Base-by-base conservation (phyloP, 2,329 filamentous ascomycete genomes). In the Sclerotinia subarctica region DNA sequence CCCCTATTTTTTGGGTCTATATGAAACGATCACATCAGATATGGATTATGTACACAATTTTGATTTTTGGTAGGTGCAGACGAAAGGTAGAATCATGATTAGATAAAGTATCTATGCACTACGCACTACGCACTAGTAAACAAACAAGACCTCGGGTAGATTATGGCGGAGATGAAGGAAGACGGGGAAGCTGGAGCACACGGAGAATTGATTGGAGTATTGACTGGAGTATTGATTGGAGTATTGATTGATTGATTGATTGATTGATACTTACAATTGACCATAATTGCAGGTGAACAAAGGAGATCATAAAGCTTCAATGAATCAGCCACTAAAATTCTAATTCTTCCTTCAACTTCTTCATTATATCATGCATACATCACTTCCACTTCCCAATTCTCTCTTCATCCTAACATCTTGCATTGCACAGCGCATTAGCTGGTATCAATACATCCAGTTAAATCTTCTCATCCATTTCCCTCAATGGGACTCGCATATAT, bases 1-100 rank as follows among this genome's bases (percentile, higher is more conserved):
- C 68, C 60, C 70, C 69, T 69, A 35, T 63, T 51, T 63, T 44
- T n/a, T 58, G 19, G 10, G 38, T 56, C 11, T 11, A 54, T 38
- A 35, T 56, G 53, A 56, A 49, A 60, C 57, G 26, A 60, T 17
- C 47, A 47, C 10, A 47, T 49, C 5, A 32, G 57, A 47, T 59
- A 32, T 21, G 11, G 19, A 53, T 26, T 53, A 17, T 42, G 38
- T 32, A 17, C 5, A 11, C 8, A 5, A 17, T 59, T 29, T 24
- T 44, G 13, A 17, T 11, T 19, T 59, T 21, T 29, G 1, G 19
- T 58, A 3, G 8, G 11, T 58, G 35, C 35, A 58, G 54, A 11
- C 3, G n/a, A 19, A 35, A 56, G 52, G 53, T 5, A 32, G 19
- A 32, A 35, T 19, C 52, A 35, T 15, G 53, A 15, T n/a, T 7